Percentiles rank a stretch among this genome's conserved stretches.
Conservation (phyloP, 805 yeast genomes). For the Candida xiaguanensis region DNA sequence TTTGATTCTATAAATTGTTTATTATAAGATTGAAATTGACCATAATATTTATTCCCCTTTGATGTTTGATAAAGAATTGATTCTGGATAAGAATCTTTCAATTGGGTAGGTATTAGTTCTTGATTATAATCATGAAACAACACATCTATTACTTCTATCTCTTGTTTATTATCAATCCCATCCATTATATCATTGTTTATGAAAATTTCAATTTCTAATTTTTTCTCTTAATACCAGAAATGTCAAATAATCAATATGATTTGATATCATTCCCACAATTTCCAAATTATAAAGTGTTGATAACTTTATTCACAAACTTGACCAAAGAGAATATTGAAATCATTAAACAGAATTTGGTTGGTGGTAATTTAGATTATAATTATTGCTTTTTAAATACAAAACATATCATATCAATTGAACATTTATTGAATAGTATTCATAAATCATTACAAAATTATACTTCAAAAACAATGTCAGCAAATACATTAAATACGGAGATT, state of each 20-base stretch:
- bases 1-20: conserved; percentile 28
- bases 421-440: conserved; percentile 56
- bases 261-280: conserved; percentile 45
- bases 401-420: conserved; percentile 58
- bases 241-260: background rate
- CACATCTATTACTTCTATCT: conserved; percentile 4
- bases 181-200: background rate
- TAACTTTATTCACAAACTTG: conserved; percentile 47
- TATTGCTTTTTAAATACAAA: conserved; percentile 64
- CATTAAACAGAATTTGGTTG: conserved; percentile 43
- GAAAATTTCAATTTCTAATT: background rate
- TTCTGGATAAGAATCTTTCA: conserved; percentile 26
- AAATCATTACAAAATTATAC: conserved; percentile 53
- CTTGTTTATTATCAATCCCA: background rate
- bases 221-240: background rate
- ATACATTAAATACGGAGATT: conserved; percentile 66
- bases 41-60: conserved; percentile 27
- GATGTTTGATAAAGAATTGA: conserved; percentile 26
- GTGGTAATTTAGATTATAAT: conserved; percentile 47
- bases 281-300: conserved; percentile 28
- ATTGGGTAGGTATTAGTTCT: background rate
- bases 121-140: conserved; percentile 8
- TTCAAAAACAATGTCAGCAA: conserved; percentile 53
- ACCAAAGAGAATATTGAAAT: conserved; percentile 28
- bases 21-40: conserved; percentile 30